phyloP scores from a whole-genome alignment of 306 rosid species.

The Prunus davidiana region DNA sequence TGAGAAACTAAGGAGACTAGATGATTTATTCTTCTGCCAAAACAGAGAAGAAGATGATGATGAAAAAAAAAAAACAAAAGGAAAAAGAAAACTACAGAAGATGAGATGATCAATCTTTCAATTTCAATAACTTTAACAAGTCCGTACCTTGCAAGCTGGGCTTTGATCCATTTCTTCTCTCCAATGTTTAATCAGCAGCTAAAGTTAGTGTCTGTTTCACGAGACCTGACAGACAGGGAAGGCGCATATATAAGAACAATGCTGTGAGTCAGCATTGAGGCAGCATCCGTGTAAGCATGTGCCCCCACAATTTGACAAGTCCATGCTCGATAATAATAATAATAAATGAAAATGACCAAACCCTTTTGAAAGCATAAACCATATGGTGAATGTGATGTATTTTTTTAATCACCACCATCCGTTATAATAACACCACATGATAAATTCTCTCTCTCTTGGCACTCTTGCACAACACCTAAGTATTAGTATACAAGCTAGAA shows the following conservation, averaged over 20 bases:
- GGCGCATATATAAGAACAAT: background rate
- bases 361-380: background rate
- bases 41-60: background rate
- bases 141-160: slow-evolving; percentile 54
- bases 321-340: background rate
- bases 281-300: background rate
- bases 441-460: background rate
- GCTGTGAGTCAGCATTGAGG: slow-evolving; percentile 25
- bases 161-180: slow-evolving; percentile 45
- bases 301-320: slow-evolving; percentile 28
- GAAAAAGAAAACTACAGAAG: background rate
- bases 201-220: slow-evolving; percentile 13
- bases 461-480: background rate
- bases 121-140: background rate
- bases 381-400: background rate
- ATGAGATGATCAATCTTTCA: background rate
- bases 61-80: too few relatives aligned
- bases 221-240: background rate
- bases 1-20: background rate
- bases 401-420: background rate
- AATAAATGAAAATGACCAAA: background rate
- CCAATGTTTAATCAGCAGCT: background rate
- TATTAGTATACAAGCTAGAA: background rate
- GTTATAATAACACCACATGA: background rate
- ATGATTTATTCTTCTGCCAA: background rate